Evolutionary conservation across 225 moss, liverwort and hornwort species (phyloP).

Genomic region (Sphagnum tenellum): DNA sequence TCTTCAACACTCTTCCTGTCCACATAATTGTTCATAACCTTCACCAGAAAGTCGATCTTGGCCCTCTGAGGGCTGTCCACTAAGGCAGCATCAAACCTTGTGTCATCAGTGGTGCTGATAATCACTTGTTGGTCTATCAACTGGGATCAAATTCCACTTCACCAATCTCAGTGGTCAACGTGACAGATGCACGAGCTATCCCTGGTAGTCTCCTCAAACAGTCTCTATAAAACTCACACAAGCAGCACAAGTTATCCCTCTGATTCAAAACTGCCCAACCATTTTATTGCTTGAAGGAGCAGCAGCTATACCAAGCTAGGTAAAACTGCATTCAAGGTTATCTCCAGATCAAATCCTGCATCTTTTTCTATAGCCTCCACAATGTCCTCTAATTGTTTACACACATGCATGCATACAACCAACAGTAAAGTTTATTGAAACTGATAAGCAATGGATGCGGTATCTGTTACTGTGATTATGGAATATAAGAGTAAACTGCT

Average conservation of each 20-base stretch:
- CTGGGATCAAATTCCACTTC: slow-evolving; percentile 76
- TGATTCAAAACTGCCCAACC: slow-evolving; percentile 67
- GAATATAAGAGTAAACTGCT: too few relatives aligned
- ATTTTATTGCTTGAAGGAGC: slow-evolving; percentile 11
- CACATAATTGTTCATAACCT: slow-evolving; percentile 33
- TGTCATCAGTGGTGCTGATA: slow-evolving; percentile 63
- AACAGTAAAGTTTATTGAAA: too few relatives aligned
- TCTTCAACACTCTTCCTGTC: slow-evolving; percentile 40
- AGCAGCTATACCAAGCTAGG: slow-evolving; percentile 1
- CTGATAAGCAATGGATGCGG: too few relatives aligned
- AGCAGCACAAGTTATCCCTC: slow-evolving; percentile 86
- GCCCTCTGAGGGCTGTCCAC: slow-evolving; percentile 69
- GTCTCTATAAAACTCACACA: slow-evolving; percentile 67
- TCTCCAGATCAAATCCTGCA: slow-evolving; percentile 73
- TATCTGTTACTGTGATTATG: too few relatives aligned
- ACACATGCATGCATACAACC: too few relatives aligned
- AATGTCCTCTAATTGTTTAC: slow-evolving; percentile 41
- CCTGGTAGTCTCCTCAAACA: slow-evolving; percentile 49
- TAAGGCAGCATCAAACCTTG: slow-evolving; percentile 73
- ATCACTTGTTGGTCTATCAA: slow-evolving; percentile 43
- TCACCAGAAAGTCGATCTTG: slow-evolving; percentile 40
- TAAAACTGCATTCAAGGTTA: slow-evolving; percentile 13
- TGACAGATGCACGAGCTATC: slow-evolving; percentile 56
- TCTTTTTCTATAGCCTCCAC: slow-evolving; percentile 73
- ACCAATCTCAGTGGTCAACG: slow-evolving; percentile 59